Conservation (phyloP, 306 rosid genomes). For the Quercus mongolica region DNA sequence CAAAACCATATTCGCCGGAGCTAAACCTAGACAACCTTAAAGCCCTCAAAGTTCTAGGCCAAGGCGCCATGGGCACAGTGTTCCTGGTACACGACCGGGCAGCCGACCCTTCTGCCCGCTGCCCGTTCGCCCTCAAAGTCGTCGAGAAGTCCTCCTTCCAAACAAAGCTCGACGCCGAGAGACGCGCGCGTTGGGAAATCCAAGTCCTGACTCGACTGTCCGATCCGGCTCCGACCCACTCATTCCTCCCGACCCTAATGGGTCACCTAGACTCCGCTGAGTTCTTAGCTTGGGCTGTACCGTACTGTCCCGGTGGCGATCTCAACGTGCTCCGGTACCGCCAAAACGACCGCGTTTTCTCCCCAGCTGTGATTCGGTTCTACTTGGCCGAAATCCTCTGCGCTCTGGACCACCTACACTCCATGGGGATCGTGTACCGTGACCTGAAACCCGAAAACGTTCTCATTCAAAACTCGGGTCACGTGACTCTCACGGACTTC, state of each 20-base stretch:
- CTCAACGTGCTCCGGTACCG: slow-evolving; percentile 82
- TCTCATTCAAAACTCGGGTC: slow-evolving; percentile 82
- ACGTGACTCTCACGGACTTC: slow-evolving; percentile 91
- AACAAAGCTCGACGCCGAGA: slow-evolving; percentile 64
- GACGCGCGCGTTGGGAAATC: slow-evolving; percentile 87
- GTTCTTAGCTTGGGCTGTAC: slow-evolving; percentile 75
- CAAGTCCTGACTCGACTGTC: slow-evolving; percentile 55
- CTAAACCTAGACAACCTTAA: slow-evolving; percentile 53
- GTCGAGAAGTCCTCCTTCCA: slow-evolving; percentile 58
- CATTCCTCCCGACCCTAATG: slow-evolving; percentile 61
- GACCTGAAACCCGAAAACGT: slow-evolving; percentile 96
- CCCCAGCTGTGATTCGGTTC: slow-evolving; percentile 72
- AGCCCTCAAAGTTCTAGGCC: slow-evolving; percentile 67
- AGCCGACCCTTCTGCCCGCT: slow-evolving; percentile 20
- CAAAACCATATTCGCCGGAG: slow-evolving; percentile 37
- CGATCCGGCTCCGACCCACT: slow-evolving; percentile 40
- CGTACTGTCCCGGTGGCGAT: slow-evolving; percentile 93
- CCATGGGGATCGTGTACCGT: slow-evolving; percentile 75
- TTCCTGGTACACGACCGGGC: slow-evolving; percentile 56
- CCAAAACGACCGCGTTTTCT: slow-evolving; percentile 72
- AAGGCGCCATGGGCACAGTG: slow-evolving; percentile 97
- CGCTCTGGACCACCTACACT: slow-evolving; percentile 74
- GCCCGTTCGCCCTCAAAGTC: slow-evolving; percentile 69
- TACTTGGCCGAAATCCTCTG: slow-evolving; percentile 83
- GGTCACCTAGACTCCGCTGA: slow-evolving; percentile 50